Conservation (phyloP, 23 red algal species). For the Gracilaria vermiculophylla region DNA sequence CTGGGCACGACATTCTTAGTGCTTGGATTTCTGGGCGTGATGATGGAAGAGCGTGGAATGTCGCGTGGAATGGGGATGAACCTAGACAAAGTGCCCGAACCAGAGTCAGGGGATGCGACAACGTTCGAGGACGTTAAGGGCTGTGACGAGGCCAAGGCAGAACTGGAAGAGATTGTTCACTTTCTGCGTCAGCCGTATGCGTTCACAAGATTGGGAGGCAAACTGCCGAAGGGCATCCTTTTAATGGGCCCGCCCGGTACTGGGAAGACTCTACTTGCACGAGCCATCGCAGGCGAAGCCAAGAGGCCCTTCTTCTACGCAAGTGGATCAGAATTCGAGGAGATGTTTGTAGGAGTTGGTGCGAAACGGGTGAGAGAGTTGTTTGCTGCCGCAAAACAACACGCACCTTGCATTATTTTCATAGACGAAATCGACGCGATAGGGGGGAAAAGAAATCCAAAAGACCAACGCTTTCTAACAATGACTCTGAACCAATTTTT, state of each 20-base stretch:
- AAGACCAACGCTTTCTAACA: slow-evolving; percentile 95
- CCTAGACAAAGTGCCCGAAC: slow-evolving; percentile 86
- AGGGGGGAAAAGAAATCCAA: slow-evolving; percentile 93
- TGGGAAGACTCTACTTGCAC: slow-evolving; percentile 94
- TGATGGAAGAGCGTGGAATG: slow-evolving; percentile 96
- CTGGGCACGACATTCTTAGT: slow-evolving; percentile 89
- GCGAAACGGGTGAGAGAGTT: slow-evolving; percentile 94
- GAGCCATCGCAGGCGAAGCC: slow-evolving; percentile 96
- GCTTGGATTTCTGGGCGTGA: slow-evolving; percentile 80
- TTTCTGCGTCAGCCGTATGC: slow-evolving; percentile 79
- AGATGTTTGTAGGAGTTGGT: slow-evolving; percentile 99
- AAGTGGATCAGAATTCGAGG: slow-evolving; percentile 97
- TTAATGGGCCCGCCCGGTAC: slow-evolving; percentile 96
- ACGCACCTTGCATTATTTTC: slow-evolving; percentile 97
- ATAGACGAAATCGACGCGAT: slow-evolving; percentile 99
- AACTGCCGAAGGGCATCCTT: slow-evolving; percentile 93
- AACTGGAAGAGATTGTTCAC: slow-evolving; percentile 95
- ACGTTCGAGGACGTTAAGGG: slow-evolving; percentile 98
- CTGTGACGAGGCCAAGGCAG: slow-evolving; percentile 97
- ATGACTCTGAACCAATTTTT: slow-evolving; percentile 97
- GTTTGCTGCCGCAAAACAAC: slow-evolving; percentile 91
- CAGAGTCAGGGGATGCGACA: slow-evolving; percentile 58
- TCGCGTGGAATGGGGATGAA: slow-evolving; percentile 78
- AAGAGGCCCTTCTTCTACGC: slow-evolving; percentile 98
- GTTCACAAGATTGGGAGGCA: slow-evolving; percentile 94